Percentiles rank a stretch among this genome's conserved stretches.
These are phyloP conservation scores for Venturia carpophila DNA, from an alignment of 2,329 filamentous ascomycete species.

Conservation along the genomic window DNA sequence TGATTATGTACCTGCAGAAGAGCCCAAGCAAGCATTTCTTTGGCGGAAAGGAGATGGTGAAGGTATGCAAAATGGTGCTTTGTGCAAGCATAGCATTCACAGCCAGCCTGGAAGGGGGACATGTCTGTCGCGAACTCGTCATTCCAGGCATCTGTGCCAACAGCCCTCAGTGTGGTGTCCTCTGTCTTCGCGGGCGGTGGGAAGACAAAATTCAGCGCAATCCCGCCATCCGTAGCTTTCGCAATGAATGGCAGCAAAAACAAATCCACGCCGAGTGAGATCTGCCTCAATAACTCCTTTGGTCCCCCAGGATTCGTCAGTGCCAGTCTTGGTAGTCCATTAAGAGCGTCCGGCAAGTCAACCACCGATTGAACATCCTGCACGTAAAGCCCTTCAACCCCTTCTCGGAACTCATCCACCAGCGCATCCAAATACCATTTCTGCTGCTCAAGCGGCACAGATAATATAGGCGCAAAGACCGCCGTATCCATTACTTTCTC, in stretches of 20 bases:
- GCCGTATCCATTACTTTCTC: constrained; percentile 28
- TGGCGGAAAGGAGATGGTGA: constrained; percentile 77
- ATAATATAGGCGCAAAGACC: constrained; percentile 59
- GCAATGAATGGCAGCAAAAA: constrained; percentile 71
- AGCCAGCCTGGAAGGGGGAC: constrained; percentile 54
- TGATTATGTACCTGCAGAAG: constrained; percentile 91
- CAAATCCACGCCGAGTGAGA: constrained; percentile 71
- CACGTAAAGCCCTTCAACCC: constrained; percentile 63
- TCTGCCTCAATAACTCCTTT: constrained; percentile 66
- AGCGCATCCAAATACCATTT: constrained; percentile 71
- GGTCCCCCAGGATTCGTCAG: constrained; percentile 64
- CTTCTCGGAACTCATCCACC: constrained; percentile 48
- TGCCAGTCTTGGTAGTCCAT: constrained; percentile 62
- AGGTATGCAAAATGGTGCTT: constrained; percentile 81
- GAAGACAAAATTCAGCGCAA: constrained; percentile 75
- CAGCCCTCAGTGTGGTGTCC: constrained; percentile 32
- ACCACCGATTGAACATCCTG: constrained; percentile 66
- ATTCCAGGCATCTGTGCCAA: constrained; percentile 74
- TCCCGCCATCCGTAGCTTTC: constrained; percentile 69
- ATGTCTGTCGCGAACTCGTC: constrained; percentile 53
- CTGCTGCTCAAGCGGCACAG: constrained; percentile 67
- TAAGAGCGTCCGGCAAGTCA: constrained; percentile 55
- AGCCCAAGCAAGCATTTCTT: constrained; percentile 95
- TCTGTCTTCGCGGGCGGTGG: constrained; percentile 36
- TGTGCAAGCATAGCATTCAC: constrained; percentile 75